phyloP scores from a whole-genome alignment of 129 eudicot genomes.

The Tagetes patula region DNA sequence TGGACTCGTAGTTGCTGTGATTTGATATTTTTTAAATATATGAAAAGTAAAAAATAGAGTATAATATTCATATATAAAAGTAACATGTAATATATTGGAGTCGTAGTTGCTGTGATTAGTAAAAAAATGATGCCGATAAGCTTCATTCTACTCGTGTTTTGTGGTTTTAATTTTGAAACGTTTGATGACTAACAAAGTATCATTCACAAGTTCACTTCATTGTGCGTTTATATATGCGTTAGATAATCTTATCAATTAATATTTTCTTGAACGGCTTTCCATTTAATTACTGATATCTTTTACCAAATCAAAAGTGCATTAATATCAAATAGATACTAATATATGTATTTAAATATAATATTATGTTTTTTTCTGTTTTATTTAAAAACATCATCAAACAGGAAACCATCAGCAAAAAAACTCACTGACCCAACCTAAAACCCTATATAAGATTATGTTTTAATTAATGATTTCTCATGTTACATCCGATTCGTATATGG shows the following conservation, averaged over 20 bases:
- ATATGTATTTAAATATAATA: neutral
- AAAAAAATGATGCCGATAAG: neutral
- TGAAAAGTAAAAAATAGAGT: neutral
- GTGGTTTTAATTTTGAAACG: neutral
- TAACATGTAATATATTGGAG: constrained; percentile 4
- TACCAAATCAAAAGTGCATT: neutral
- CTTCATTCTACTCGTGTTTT: neutral
- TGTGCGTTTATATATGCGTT: neutral
- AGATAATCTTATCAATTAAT: neutral
- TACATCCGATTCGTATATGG: neutral
- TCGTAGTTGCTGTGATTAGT: neutral
- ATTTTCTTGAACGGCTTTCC: no score
- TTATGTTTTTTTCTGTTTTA: neutral
- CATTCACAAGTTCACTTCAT: neutral
- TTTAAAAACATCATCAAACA: no score
- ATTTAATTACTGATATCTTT: neutral
- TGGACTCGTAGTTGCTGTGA: neutral
- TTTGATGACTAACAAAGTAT: neutral
- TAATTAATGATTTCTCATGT: neutral
- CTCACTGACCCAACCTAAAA: no score
- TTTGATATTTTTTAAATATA: neutral
- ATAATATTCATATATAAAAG: neutral
- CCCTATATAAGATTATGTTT: neutral
- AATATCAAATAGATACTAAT: neutral
- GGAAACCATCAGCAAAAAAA: no score